These are phyloP conservation scores for Abrus precatorius DNA, from an alignment of 306 rosid species.

Conservation along the genomic window DNA sequence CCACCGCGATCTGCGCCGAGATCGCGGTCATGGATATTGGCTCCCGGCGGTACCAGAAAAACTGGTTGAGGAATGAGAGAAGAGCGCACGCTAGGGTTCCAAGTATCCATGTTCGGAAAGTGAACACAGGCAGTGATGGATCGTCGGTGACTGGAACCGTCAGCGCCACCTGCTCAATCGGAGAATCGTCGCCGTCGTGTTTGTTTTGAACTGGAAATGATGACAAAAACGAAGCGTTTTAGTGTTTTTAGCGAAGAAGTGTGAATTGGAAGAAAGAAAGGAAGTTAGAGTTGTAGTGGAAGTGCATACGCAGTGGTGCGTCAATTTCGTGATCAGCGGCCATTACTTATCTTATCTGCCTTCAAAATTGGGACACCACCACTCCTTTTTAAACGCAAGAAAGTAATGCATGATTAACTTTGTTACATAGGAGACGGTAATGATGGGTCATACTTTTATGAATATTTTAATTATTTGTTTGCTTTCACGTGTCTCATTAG, in stretches of 20 bases:
- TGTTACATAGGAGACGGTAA: no score
- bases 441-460: no score
- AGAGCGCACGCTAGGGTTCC: conserved; percentile 66
- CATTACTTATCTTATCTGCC: conserved; percentile 29
- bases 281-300: neutral
- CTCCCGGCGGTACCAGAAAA: conserved; percentile 74
- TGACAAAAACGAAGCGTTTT: neutral
- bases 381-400: no score
- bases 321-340: conserved; percentile 48
- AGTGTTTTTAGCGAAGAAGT: neutral
- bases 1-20: conserved; percentile 77
- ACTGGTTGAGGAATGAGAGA: conserved; percentile 78
- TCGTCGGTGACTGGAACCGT: conserved; percentile 70
- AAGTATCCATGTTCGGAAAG: conserved; percentile 74
- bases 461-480: no score
- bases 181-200: conserved; percentile 48
- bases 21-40: conserved; percentile 71
- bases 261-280: neutral
- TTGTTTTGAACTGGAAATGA: conserved; percentile 48
- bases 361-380: neutral
- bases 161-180: conserved; percentile 66
- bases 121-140: conserved; percentile 61
- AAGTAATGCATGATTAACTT: no score
- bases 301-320: conserved; percentile 59
- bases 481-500: no score